Conservation (phyloP, 495 filamentous ascomycete genomes). For the Aspergillus nanangensis region DNA sequence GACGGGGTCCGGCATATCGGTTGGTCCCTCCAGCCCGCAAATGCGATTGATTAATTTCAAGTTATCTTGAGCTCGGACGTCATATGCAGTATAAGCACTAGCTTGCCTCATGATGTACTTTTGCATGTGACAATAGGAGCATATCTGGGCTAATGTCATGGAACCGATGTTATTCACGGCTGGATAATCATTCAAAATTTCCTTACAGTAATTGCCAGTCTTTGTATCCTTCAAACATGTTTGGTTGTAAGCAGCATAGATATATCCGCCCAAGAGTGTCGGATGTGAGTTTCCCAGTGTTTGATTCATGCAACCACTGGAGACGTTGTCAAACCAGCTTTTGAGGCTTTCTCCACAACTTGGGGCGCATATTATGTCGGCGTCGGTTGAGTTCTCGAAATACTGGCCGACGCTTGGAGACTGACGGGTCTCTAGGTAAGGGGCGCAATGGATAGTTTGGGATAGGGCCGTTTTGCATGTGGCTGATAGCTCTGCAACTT, state of each 20-base stretch:
- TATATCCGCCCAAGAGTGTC: not conserved
- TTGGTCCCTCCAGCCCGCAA: not conserved
- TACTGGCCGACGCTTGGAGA: not conserved
- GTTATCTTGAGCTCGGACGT: not conserved
- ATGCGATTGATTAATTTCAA: not conserved
- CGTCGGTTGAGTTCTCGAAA: not conserved
- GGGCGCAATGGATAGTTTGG: not conserved
- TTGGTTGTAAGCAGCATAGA: conserved; percentile 4
- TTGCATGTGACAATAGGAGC: conserved; percentile 4
- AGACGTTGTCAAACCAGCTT: conserved; percentile 6
- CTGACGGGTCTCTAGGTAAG: not conserved
- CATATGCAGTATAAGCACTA: not conserved
- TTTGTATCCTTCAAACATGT: conserved; percentile 2
- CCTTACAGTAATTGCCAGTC: conserved; percentile 1
- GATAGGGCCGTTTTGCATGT: conserved; percentile 2
- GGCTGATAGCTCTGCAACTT: not conserved
- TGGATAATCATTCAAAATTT: not conserved
- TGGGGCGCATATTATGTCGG: not conserved
- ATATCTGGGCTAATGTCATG: not conserved
- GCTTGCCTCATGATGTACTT: conserved; percentile 1
- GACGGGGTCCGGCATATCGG: not conserved
- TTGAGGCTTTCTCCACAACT: not conserved
- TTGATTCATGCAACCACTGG: not conserved
- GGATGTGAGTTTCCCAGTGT: not conserved
- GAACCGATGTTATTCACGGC: not conserved